Base-by-base conservation (phyloP, 345 rosid species). In the Pugionium dolabratum region DNA sequence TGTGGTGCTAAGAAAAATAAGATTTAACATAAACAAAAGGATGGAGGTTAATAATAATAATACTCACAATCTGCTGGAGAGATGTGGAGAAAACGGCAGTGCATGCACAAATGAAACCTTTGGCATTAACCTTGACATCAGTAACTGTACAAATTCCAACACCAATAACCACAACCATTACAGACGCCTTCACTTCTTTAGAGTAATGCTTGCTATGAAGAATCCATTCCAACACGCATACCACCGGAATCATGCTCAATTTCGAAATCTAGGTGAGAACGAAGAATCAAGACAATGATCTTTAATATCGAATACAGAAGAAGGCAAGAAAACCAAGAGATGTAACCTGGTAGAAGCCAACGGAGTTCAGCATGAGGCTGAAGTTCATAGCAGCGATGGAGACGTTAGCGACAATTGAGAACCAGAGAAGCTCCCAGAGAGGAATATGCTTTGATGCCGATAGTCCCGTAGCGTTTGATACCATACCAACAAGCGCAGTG, bases 361-460 rank as follows among this genome's bases (percentile, higher is more conserved):
- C 96, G 32, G 98, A 92, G 80, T 92, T 92, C 37, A 92, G 85
- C 98, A 92, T 87, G 57, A 92, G 95, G 61, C 98, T 92, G 35
- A 92, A 72, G 78, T 89, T 92, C 98, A 92, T 92, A 54, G 89
- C 89, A 1, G 94, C 77, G 28, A 92, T 92, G 26, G 98, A 92
- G 63, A 67, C 76, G 44, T 92, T 92, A 53, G 98, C 98, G 7
- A 92, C 84, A 3, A 87, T 35, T 0, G 97, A 87, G 81, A 92
- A 92, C 98, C 98, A 92, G 7, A 92, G 79, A 67, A 92, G 96
- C 85, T 92, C 98, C 98, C 97, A 92, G 47, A 92, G 43, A 29
- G 98, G 98, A 40, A 92, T 81, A 36, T 82, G 78, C 93, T 86
- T 92, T 0, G 91, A 79, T 10, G 84, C 75, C 0, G 97, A 87